Evolutionary conservation across 768 basidiomycete species (phyloP), one percentile per base, ranked within the genome.

Genomic region (Rhodotorula kratochvilovae): DNA sequence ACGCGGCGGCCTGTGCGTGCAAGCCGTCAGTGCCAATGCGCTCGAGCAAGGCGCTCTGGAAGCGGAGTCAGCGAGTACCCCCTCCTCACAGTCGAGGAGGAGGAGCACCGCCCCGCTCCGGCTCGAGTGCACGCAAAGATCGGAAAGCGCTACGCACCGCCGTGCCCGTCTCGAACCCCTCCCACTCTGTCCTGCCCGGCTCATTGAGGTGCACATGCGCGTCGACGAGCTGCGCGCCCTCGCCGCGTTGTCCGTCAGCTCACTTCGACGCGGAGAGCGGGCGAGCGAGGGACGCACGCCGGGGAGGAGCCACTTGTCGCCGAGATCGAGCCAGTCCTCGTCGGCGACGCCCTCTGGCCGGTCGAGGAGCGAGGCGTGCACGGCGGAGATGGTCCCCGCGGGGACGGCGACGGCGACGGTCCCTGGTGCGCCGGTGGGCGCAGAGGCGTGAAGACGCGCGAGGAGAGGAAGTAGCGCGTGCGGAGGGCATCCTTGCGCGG

Each of bases 271-370:
- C n/a, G n/a, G 45, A 46, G 45, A 46, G 45, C 17, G 5, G 45
- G 17, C 17, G 35, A 43, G 23, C n/a, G 45, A 45, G 45, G 29
- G 7, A 67, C 70, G 56, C 58, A 75, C 74, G 3, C 91, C 91
- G 12, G 91, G 91, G 19, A 93, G 82, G 43, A 93, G 81, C 61
- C 84, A 79, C 67, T 84, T 83, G 53, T 87, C 81, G 29, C 85
- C 87, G 23, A 84, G 48, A 36, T 80, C 78, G 69, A 80, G 71
- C 46, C 78, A 73, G 29, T 81, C 79, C 23, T 81, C 78, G 29
- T 81, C 71, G 1, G 27, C 16, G 25, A 66, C 43, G 63, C 77
- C 58, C 80, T 63, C 45, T 81, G 79, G 53, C 21, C 19, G 35
- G 36, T 5, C 25, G 19, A 60, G 27, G 8, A 19, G 59, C 21